Evolutionary conservation across 2,329 filamentous ascomycete genomes (phyloP).

Genomic region (Hypoxylon sp.): DNA sequence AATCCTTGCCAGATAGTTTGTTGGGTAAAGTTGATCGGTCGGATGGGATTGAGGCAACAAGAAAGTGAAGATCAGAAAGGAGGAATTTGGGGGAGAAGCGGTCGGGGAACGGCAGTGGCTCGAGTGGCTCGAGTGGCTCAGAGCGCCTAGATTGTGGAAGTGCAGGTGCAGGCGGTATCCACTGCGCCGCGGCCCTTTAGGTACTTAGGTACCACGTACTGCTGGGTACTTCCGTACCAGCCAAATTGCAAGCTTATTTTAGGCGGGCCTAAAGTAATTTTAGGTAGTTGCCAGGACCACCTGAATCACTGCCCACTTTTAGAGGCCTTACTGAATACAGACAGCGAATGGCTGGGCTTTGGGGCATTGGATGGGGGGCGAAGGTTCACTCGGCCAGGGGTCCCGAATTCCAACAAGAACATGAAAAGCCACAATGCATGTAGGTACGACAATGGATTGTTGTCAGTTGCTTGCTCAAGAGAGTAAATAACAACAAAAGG

Average conservation of each 20-base stretch:
- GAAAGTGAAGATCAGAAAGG: constrained; percentile 51
- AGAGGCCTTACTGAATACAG: constrained; percentile 36
- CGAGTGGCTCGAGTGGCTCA: constrained; percentile 26
- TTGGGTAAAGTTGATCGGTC: constrained; percentile 46
- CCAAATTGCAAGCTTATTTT: constrained; percentile 39
- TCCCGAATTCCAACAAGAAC: constrained; percentile 31
- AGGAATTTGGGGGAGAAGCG: constrained; percentile 51
- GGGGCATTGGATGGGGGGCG: constrained; percentile 26
- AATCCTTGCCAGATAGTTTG: constrained; percentile 46
- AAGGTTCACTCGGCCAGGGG: constrained; percentile 26
- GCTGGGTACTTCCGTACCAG: constrained; percentile 28
- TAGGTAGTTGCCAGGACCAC: constrained; percentile 33
- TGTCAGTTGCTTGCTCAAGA: constrained; percentile 9
- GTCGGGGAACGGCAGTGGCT: constrained; percentile 48
- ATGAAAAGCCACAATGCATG: constrained; percentile 8
- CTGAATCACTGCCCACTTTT: constrained; percentile 37
- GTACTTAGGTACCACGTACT: constrained; percentile 13
- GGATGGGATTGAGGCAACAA: constrained; percentile 42
- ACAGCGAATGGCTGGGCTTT: constrained; percentile 36
- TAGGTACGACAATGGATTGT: constrained; percentile 12
- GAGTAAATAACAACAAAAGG: constrained; percentile 13
- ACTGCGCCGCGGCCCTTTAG: constrained; percentile 33
- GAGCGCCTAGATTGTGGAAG: constrained; percentile 8
- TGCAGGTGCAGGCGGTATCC: constrained; percentile 8
- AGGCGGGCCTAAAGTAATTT: constrained; percentile 41